Conservation (phyloP, 108 stramenopile genomes). For the Chaetoceros muelleri region DNA sequence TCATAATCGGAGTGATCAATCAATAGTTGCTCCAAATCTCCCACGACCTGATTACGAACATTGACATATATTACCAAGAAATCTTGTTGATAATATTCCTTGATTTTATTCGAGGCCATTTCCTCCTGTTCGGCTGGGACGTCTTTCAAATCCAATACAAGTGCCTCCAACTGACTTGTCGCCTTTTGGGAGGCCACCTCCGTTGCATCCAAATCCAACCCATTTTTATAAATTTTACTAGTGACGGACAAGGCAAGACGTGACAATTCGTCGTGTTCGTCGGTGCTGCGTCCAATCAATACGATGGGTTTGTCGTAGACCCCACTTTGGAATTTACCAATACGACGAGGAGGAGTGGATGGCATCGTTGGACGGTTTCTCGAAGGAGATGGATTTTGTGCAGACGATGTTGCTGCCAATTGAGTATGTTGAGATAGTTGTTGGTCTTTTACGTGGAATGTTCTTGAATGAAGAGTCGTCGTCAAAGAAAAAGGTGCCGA, state of each 20-base stretch:
- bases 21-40: conserved; percentile 31
- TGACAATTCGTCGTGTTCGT: conserved; percentile 21
- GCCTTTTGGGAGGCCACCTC: conserved; percentile 15
- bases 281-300: conserved; percentile 35
- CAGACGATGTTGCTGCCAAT: too few relatives aligned
- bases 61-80: conserved; percentile 65
- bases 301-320: conserved; percentile 74
- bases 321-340: conserved; percentile 25
- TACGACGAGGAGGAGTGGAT: too few relatives aligned
- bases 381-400: too few relatives aligned
- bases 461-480: too few relatives aligned
- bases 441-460: too few relatives aligned
- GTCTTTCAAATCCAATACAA: conserved; percentile 54
- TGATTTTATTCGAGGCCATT: conserved; percentile 8
- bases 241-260: conserved; percentile 18
- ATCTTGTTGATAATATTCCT: conserved; percentile 11
- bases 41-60: conserved; percentile 38
- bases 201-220: neutral
- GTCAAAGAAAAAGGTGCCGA: too few relatives aligned
- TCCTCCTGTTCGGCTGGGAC: conserved; percentile 8
- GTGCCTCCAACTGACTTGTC: conserved; percentile 24
- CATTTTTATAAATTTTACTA: conserved; percentile 5
- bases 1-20: conserved; percentile 74
- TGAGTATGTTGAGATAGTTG: too few relatives aligned
- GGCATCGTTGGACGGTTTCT: too few relatives aligned